phyloP scores from a whole-genome alignment of 2,329 filamentous ascomycete species.

The Colletotrichum ledebouriae region DNA sequence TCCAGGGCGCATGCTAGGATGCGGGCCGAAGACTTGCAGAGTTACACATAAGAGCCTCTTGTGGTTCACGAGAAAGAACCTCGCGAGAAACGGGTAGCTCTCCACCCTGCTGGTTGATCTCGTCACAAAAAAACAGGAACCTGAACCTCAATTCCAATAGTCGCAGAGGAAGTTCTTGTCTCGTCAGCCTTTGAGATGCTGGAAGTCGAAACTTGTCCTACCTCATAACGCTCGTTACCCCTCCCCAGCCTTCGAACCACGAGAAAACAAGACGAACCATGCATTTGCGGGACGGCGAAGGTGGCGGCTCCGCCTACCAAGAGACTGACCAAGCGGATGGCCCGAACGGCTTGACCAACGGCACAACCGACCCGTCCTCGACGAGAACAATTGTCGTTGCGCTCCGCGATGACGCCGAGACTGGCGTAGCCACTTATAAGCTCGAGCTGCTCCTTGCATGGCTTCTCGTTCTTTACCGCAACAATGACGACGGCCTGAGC shows the following conservation, averaged over 20 bases:
- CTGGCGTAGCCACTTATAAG: constrained; percentile 27
- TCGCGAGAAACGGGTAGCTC: constrained; percentile 31
- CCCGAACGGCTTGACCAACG: constrained; percentile 26
- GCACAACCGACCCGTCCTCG: constrained; percentile 36
- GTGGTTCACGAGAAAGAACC: constrained; percentile 19
- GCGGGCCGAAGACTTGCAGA: constrained; percentile 33
- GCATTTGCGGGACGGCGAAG: constrained; percentile 43
- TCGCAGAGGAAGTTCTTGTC: constrained; percentile 19
- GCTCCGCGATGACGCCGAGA: constrained; percentile 15
- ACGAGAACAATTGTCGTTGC: constrained; percentile 36
- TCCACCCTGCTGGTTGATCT: constrained; percentile 33
- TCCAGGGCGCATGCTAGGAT: constrained; percentile 36
- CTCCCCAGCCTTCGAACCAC: constrained; percentile 43
- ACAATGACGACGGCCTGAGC: constrained; percentile 43
- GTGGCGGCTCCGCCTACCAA: constrained; percentile 41
- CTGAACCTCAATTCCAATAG: not conserved
- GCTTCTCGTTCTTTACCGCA: constrained; percentile 45
- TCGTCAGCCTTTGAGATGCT: constrained; percentile 35
- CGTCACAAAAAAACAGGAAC: constrained; percentile 25
- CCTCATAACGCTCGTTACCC: constrained; percentile 43
- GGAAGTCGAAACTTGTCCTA: constrained; percentile 16
- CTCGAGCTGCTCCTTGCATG: constrained; percentile 45
- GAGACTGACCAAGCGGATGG: constrained; percentile 24
- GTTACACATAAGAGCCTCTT: constrained; percentile 39
- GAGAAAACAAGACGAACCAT: constrained; percentile 33